Evolutionary conservation across 345 rosid species (phyloP).

Genomic region (Corymbia maculata): DNA sequence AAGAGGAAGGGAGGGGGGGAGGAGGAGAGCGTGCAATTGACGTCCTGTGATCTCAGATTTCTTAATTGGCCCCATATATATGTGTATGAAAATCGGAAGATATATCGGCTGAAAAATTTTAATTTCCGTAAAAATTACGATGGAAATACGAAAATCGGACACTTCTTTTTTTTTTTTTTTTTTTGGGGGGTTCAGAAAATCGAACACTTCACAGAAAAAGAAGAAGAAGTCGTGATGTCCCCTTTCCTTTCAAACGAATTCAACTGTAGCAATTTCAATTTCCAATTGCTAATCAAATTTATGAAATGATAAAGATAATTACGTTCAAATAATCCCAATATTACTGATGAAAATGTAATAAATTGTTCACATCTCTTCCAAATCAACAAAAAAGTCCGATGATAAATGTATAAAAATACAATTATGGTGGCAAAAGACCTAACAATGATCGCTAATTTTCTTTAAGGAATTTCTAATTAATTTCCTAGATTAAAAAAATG

Average conservation of each 20-base stretch:
- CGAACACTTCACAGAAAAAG: not conserved
- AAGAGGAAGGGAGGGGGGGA: too few species aligned
- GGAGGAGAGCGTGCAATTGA: not conserved
- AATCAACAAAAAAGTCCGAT: not conserved
- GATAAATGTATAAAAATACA: not conserved
- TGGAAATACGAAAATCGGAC: not conserved
- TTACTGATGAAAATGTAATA: not conserved
- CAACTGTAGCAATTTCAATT: not conserved
- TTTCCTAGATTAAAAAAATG: not conserved
- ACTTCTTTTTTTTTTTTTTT: not conserved
- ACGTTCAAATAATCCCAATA: not conserved
- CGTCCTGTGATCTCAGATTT: not conserved
- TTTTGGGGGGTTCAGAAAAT: too few species aligned
- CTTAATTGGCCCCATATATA: not conserved
- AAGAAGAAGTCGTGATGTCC: not conserved
- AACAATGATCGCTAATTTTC: not conserved
- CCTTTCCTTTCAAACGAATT: not conserved
- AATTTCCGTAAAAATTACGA: not conserved
- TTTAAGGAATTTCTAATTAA: not conserved
- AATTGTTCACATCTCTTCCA: not conserved
- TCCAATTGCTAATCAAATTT: not conserved
- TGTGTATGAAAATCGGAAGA: too few species aligned
- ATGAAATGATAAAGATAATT: not conserved
- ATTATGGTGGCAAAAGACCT: not conserved
- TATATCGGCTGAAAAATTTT: not conserved